Base-by-base conservation (phyloP, 1,284 basidiomycete species). In the Stygiomarasmius scandens region DNA sequence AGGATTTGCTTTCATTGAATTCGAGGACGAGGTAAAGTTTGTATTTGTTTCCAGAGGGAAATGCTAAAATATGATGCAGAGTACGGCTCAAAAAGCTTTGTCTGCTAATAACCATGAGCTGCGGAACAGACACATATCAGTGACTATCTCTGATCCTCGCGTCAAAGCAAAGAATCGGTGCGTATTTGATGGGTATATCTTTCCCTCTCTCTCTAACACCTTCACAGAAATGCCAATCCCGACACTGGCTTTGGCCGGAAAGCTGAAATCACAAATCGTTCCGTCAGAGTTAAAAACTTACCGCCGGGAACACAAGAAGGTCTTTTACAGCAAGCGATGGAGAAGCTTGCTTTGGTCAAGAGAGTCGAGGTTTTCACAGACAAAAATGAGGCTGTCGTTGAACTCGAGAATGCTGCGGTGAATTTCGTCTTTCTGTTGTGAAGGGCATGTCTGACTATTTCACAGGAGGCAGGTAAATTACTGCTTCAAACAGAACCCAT, bases 1-100 rank as follows among this genome's bases (percentile, higher is more conserved):
- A 70, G 96, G 97, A 0, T 94, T 95, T 69, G 96, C 94, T 0
- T 99, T 98, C 66, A 81, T 99, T 20, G 95, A 98, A 67, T 98
- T 93, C 69, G 86, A 90, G 60, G 80, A 85, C 29, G 87, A 90
- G 77, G 94, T 93, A 62, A 9, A 36, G 3, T 24, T 36, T 44
- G 41, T 9, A 2, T 23, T 34, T 44, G 38, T 10, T 12, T 23
- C 45, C 29, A 25, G 44, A 36, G 19, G 47, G 52, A 29, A 46
- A 29, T 58, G 24, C 25, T 29, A 52, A 52, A 49, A 46, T 52
- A 19, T 45, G 61, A 16, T 64, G 27, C 55, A 95, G 92, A 79
- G 79, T 61, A 83, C 89, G 60, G 93, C 94, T 0, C 77, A 80
- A 52, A 81, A 83, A 1, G 90, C 91, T 10, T 77, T 96, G 24